These are phyloP conservation scores for Pugionium cornutum DNA, from an alignment of 345 rosid genomes.

Conservation along the genomic window DNA sequence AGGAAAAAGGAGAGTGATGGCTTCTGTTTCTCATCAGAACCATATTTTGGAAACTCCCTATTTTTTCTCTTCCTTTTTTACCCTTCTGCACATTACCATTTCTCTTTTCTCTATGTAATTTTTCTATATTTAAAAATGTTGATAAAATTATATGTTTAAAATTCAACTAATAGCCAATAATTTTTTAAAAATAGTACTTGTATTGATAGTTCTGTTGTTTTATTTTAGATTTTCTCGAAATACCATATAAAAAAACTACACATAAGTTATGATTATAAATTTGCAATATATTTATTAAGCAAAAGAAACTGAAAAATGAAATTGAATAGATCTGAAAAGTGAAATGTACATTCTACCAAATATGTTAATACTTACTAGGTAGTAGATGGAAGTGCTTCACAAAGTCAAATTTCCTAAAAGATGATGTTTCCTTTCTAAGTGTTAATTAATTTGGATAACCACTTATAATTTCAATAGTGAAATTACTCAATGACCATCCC, in stretches of 20 bases:
- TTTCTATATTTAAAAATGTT: neutral
- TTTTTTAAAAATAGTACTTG: neutral
- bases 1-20: slow-evolving; percentile 43
- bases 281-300: neutral
- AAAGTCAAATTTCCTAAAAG: neutral
- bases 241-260: neutral
- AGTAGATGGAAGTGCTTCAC: neutral
- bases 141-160: no score
- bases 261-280: neutral
- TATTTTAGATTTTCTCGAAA: neutral
- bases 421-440: neutral
- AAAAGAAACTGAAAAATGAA: neutral
- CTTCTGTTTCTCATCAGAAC: slow-evolving; percentile 38
- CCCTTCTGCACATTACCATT: slow-evolving; percentile 21
- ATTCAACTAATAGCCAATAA: no score
- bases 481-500: neutral
- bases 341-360: slow-evolving; percentile 7
- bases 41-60: slow-evolving; percentile 40
- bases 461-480: neutral
- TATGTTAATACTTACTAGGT: neutral
- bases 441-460: neutral
- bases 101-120: slow-evolving; percentile 1
- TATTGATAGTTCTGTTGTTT: neutral
- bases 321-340: slow-evolving; percentile 10
- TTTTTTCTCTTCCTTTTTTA: slow-evolving; percentile 27